Evolutionary conservation across 768 basidiomycete genomes (phyloP).

Genomic region (Agaricus subrufescens): DNA sequence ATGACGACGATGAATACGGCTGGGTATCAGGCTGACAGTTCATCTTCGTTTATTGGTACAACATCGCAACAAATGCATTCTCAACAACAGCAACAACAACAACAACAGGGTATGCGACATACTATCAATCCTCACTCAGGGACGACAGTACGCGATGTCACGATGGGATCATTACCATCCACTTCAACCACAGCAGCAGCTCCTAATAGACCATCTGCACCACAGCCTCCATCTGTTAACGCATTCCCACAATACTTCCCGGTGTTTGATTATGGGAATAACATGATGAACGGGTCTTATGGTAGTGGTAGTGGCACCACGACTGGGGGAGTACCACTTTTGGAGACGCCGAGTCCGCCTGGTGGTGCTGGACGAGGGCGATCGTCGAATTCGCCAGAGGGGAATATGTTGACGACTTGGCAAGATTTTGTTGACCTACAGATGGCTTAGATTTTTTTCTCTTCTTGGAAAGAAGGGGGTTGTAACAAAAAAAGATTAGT

Average conservation of each 20-base stretch:
- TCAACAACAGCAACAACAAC: slow-evolving; percentile 19
- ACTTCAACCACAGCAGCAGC: background rate
- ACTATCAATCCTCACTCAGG: slow-evolving; percentile 2
- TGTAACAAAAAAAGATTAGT: background rate
- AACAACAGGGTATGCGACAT: slow-evolving; percentile 15
- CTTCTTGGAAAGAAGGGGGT: background rate
- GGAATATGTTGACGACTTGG: slow-evolving; percentile 60
- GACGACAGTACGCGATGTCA: slow-evolving; percentile 3
- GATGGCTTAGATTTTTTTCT: slow-evolving; percentile 16
- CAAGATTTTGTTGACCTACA: slow-evolving; percentile 54
- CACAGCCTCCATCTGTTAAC: slow-evolving; percentile 9
- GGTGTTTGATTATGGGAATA: slow-evolving; percentile 62
- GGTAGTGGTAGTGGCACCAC: slow-evolving; percentile 1
- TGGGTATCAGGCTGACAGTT: slow-evolving; percentile 27
- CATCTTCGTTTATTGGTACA: slow-evolving; percentile 27
- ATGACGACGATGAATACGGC: slow-evolving; percentile 33
- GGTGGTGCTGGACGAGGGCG: slow-evolving; percentile 23
- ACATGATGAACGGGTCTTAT: slow-evolving; percentile 16
- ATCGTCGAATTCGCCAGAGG: slow-evolving; percentile 55
- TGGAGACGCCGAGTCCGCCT: slow-evolving; percentile 4
- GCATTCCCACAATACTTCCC: slow-evolving; percentile 68
- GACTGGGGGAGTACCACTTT: slow-evolving; percentile 6
- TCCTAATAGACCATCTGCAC: background rate
- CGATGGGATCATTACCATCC: background rate
- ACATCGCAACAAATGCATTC: slow-evolving; percentile 21